Base-by-base conservation (phyloP, 306 rosid species). In the Corylus avellana region DNA sequence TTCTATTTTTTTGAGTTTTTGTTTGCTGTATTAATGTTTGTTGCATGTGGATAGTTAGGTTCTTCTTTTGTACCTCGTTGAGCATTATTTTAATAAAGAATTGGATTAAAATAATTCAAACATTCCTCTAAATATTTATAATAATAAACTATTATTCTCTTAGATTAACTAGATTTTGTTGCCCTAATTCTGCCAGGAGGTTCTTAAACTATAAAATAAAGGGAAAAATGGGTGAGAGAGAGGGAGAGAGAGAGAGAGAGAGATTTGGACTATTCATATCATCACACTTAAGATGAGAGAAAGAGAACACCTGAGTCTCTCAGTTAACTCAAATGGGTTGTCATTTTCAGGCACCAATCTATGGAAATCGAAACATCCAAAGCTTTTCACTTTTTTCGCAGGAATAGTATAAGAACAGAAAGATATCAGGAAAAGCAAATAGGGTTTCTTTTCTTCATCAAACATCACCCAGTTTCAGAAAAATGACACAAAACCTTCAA, bases 281-380 rank as follows among this genome's bases (percentile, higher is more conserved):
- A 62, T 79, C 63, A 72, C 64, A 49, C 47, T 3, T 8, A 56
- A 75, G 70, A 59, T 58, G 83, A 57, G 63, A 66, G 51, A 74
- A 77, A 77, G 74, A 66, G 27, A 77, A 80, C 79, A 64, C 63
- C 76, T 39, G 78, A 18, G 83, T 87, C 82, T 80, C 81, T 42
- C 77, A 83, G 87, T 80, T 80, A 83, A 76, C 80, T 81, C 61
- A 20, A 70, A 74, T 81, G 76, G 80, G 53, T 75, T 77, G 83
- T 85, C 87, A 77, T 75, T 87, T 80, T 85, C 85, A 80, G 59
- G 3, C 59, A 3, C 68, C 18, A 42, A 42, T 18, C 72, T 42
- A n/a, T 17, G 16, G 29, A 18, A 18, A 18, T 18, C 12, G 25
- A 39, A 9, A 8, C 50, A 39, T 8, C 42, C 3, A 42, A 62